These are phyloP conservation scores for Musa itinerans DNA, from an alignment of 176 grass and related monocot species.

Conservation along the genomic window DNA sequence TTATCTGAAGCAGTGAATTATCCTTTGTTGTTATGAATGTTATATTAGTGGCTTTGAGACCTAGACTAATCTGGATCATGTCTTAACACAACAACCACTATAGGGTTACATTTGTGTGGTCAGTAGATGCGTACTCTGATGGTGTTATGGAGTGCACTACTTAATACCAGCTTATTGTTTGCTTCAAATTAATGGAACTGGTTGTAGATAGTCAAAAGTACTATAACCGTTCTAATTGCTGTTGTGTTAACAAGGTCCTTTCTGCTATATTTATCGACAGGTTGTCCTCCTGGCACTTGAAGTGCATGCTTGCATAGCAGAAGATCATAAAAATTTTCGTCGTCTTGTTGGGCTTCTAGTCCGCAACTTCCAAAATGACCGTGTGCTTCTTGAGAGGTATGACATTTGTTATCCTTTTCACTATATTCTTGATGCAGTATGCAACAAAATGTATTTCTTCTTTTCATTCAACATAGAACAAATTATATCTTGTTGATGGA, in stretches of 20 bases:
- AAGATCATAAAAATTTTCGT: constrained; percentile 68
- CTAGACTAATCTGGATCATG: not conserved
- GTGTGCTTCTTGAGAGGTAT: constrained; percentile 81
- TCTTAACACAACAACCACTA: not conserved
- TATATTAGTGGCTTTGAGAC: not conserved
- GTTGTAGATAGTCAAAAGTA: no score
- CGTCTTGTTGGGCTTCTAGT: constrained; percentile 68
- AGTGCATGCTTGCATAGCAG: constrained; percentile 84
- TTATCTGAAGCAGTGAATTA: no score
- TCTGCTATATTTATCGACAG: constrained; percentile 33
- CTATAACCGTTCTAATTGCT: not conserved
- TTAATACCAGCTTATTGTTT: not conserved
- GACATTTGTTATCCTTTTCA: constrained; percentile 12
- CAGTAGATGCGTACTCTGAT: not conserved
- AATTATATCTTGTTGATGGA: not conserved
- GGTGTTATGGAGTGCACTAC: not conserved
- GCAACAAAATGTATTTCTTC: not conserved
- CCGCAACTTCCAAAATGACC: constrained; percentile 56
- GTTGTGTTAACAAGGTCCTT: not conserved
- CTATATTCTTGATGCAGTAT: not conserved
- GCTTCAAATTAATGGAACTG: not conserved
- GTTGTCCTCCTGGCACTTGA: constrained; percentile 88
- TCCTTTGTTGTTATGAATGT: not conserved
- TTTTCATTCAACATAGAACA: not conserved
- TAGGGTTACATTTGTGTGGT: not conserved